Percentiles rank a stretch among this genome's conserved stretches.
phyloP scores from a whole-genome alignment of 169 alveolate genomes.

The Plasmodium fragile region DNA sequence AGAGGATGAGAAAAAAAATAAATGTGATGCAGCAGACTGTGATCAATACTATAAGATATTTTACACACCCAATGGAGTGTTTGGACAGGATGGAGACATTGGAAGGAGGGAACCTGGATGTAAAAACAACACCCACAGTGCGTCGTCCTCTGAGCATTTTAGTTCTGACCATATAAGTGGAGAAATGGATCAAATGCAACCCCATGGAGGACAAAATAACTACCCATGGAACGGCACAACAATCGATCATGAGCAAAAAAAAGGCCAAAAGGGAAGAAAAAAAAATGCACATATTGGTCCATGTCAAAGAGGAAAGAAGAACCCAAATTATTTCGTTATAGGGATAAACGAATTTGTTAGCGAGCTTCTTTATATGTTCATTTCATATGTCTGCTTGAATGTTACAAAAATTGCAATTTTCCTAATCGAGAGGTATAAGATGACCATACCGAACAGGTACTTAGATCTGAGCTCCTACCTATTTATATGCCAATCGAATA shows the following conservation, averaged over 20 bases:
- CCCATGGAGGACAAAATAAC: not conserved
- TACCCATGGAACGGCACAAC: not conserved
- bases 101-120: not conserved
- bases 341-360: conserved; percentile 29
- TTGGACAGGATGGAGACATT: conserved; percentile 14
- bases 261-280: not conserved
- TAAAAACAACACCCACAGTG: not conserved
- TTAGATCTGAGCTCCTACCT: conserved; percentile 46
- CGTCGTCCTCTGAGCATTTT: not conserved
- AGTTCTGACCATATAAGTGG: not conserved
- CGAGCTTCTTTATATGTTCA: conserved; percentile 47
- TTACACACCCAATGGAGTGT: not conserved
- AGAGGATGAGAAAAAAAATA: conserved; percentile 35
- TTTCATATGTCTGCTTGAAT: conserved; percentile 21
- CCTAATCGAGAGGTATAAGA: conserved; percentile 34
- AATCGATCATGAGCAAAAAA: not conserved
- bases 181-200: not conserved
- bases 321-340: not conserved
- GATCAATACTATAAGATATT: conserved; percentile 39
- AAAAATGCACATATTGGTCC: not conserved
- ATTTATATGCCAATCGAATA: conserved; percentile 48
- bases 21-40: conserved; percentile 19
- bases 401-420: conserved; percentile 39
- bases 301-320: not conserved
- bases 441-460: conserved; percentile 34